Percentiles rank a stretch among this genome's conserved stretches.
Evolutionary conservation across 768 basidiomycete genomes (phyloP).

Genomic region (Phylloporus sp.): DNA sequence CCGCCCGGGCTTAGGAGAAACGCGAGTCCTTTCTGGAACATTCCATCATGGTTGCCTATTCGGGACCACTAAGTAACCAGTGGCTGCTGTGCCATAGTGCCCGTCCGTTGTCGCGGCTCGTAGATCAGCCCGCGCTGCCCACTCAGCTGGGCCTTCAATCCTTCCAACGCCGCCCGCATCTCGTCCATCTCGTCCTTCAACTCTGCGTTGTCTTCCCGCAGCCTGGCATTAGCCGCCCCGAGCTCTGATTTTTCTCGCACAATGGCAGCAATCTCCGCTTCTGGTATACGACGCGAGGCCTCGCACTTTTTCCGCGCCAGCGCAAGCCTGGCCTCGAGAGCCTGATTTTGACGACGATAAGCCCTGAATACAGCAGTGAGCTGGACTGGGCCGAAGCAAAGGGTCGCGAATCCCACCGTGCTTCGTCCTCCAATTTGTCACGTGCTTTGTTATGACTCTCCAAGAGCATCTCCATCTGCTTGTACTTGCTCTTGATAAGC

Average conservation of each 20-base stretch:
- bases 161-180: slow-evolving; percentile 64
- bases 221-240: slow-evolving; percentile 43
- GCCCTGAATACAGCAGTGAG: slow-evolving; percentile 33
- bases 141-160: slow-evolving; percentile 52
- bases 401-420: slow-evolving; percentile 41
- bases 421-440: slow-evolving; percentile 49
- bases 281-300: slow-evolving; percentile 32
- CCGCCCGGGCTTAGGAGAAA: slow-evolving; percentile 3
- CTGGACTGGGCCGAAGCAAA: neutral
- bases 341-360: slow-evolving; percentile 56
- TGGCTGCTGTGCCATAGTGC: slow-evolving; percentile 3
- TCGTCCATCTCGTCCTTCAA: slow-evolving; percentile 57
- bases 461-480: slow-evolving; percentile 61
- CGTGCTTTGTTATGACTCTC: slow-evolving; percentile 54
- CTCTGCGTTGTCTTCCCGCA: slow-evolving; percentile 56
- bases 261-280: slow-evolving; percentile 42
- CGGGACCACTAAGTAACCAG: slow-evolving; percentile 3
- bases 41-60: slow-evolving; percentile 33
- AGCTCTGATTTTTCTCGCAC: slow-evolving; percentile 44
- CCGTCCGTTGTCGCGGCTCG: slow-evolving; percentile 43
- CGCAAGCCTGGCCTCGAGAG: slow-evolving; percentile 52
- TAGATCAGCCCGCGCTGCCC: slow-evolving; percentile 42
- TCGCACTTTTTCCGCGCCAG: slow-evolving; percentile 41
- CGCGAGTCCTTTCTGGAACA: slow-evolving; percentile 29
- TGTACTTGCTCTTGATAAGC: slow-evolving; percentile 50